Evolutionary conservation across 2,329 filamentous ascomycete species (phyloP), one percentile per base, ranked within the genome.

Genomic region (Aphanoascus verrucosus): DNA sequence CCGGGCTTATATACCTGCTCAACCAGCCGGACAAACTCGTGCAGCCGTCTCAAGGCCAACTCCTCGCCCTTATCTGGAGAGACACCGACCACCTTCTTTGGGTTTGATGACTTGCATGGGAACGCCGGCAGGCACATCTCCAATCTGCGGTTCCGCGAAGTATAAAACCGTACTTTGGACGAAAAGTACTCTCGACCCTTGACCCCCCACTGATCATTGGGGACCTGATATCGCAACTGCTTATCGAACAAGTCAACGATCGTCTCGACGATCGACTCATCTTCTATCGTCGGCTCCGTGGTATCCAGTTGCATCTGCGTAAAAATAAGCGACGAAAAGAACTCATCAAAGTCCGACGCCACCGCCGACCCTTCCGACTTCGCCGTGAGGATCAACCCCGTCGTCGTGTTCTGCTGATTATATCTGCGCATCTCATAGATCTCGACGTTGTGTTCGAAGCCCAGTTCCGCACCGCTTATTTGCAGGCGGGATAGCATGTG

Each of bases 21-120:
- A 42, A 51, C 31, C 12, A 42, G 20, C 19, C 31, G 37, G 9
- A 32, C 48, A 43, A 51, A 51, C 9, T 35, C 37, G 32, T 42
- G 40, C 35, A 51, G 31, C 15, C 48, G 11, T 14, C 48, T 28
- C 12, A 51, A n/a, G 8, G 48, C 48, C n/a, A 51, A 14, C 32
- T 51, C 48, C 19, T 51, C 48, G 17, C 48, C 48, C 34, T 51
- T 51, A 32, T 51, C 48, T 11, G 48, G 48, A 31, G 34, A 15
- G 20, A 15, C 28, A 9, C 19, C 28, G 12, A 37, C 48, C 12
- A 51, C 48, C 48, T 51, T 51, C 31, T 51, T 37, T 37, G 40
- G 40, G 20, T 41, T 42, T 14, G 48, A 42, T 17, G 48, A 51
- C 19, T 51, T 51, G 48, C 48, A 51, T 28, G 48, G 48, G 28